These are phyloP conservation scores for Calonectria honghensis DNA, from an alignment of 2,329 filamentous ascomycete genomes.

Conservation along the genomic window DNA sequence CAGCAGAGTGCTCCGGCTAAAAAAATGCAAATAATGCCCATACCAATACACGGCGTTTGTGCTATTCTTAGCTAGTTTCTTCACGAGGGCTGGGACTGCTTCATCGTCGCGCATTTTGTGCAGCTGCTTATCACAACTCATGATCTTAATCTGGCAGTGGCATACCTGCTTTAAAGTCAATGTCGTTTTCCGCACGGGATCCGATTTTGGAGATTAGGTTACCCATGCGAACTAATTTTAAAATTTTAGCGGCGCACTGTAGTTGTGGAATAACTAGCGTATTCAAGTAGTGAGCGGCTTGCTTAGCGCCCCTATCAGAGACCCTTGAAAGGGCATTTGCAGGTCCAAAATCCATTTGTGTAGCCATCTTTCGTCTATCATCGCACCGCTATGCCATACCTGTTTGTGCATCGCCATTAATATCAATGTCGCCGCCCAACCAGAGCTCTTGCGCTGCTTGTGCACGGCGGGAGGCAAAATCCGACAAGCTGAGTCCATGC, in stretches of 20 bases:
- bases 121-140: not conserved
- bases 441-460: too few relatives aligned
- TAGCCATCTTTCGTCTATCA: not conserved
- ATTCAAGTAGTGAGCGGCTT: not conserved
- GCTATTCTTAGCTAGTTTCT: not conserved
- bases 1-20: too few relatives aligned
- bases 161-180: not conserved
- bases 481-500: too few relatives aligned
- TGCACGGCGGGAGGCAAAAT: too few relatives aligned
- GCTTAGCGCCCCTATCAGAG: not conserved
- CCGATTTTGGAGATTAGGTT: conserved; percentile 1
- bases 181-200: conserved; percentile 1
- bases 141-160: not conserved
- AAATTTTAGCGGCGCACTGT: not conserved
- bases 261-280: not conserved
- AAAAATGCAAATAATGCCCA: too few relatives aligned
- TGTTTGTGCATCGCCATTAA: not conserved
- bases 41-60: too few relatives aligned
- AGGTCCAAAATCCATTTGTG: not conserved
- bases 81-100: not conserved
- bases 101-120: not conserved
- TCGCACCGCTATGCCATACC: not conserved
- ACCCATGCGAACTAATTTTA: not conserved
- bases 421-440: not conserved
- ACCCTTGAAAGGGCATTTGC: not conserved